A percentile compares a stretch with the other conserved stretches of the same genome.
Evolutionary conservation across 1,284 basidiomycete genomes (phyloP).

Genomic region (Ganoderma sp.): DNA sequence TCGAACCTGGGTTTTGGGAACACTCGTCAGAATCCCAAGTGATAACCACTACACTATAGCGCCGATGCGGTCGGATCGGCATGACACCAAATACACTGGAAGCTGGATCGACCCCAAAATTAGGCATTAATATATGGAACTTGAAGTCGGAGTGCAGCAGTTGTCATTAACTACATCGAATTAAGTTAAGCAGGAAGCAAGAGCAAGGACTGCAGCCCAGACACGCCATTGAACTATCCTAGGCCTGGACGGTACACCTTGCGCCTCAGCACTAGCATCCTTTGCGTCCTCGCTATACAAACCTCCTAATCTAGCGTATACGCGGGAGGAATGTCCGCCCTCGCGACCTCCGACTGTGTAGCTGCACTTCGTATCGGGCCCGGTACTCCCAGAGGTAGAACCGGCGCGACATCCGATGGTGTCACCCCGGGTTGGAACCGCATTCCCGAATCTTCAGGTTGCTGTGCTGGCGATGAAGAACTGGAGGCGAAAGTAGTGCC

Average conservation of each 20-base stretch:
- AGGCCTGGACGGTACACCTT: not conserved
- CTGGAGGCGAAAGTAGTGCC: not conserved
- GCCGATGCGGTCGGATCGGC: not conserved
- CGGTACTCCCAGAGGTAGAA: conserved; percentile 13
- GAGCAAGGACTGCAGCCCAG: not conserved
- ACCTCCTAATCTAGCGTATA: conserved; percentile 20
- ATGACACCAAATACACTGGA: no score
- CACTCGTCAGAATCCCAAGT: conserved; percentile 10
- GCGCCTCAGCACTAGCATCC: not conserved
- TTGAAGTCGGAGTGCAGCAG: no score
- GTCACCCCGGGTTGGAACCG: conserved; percentile 24
- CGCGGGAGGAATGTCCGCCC: conserved; percentile 26
- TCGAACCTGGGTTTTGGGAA: conserved; percentile 28
- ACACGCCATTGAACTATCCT: not conserved
- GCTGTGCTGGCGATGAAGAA: not conserved
- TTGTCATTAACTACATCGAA: not conserved
- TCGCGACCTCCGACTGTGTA: conserved; percentile 22
- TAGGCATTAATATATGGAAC: no score
- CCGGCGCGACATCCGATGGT: conserved; percentile 24
- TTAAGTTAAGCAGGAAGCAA: not conserved
- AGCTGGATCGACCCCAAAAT: no score
- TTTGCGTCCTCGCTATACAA: not conserved
- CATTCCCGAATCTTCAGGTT: conserved; percentile 20
- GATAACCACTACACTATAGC: conserved; percentile 28
- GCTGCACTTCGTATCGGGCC: conserved; percentile 18